Base-by-base conservation (phyloP, 768 basidiomycete species). In the Pleurotus giganteus region DNA sequence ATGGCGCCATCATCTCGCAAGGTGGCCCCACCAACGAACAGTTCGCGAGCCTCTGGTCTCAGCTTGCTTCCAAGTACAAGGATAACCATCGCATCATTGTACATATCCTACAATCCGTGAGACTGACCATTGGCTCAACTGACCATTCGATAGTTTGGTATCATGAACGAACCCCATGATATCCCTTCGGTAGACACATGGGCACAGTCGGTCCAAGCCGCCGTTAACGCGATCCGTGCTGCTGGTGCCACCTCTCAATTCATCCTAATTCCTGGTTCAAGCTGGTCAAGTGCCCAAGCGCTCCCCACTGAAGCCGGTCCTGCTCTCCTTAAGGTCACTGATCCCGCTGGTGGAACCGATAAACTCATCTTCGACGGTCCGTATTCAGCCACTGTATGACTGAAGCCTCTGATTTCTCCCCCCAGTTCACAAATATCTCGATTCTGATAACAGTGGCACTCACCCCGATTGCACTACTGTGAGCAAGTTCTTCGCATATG, bases 131-230 rank as follows among this genome's bases (percentile, higher is more conserved):
- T 5, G 4, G 7, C 31, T 55, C 39, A 28, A 50, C 39, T 26
- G 34, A 34, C 65, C 23, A 12, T 27, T 47, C 9, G 9, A 7
- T 46, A 68, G 67, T 66, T 69, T 32, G 65, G 67, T 26, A 46
- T 67, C 41, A 83, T 84, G 82, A 85, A 85, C 59, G 83, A 85
- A 62, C 83, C 84, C 3, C 83, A 85, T 57, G 80, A 84, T 61
- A 56, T 82, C 9, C 75, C 72, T 8, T 61, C 67, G 49, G 70
- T 81, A 55, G 49, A 53, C 8, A 64, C 61, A 1, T 83, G 83
- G 82, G 81, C 75, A 3, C 60, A 46, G 6, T 65, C 76, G 4
- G 77, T 83, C 5, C 82, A 85, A 63, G 71, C 74, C 13, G 81
- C 77, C 13, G 82, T 85, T 12, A 83, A 76, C 43, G 83, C 81